Evolutionary conservation across 305 asterid genomes (phyloP).

Genomic region (Fraxinus baroniana): DNA sequence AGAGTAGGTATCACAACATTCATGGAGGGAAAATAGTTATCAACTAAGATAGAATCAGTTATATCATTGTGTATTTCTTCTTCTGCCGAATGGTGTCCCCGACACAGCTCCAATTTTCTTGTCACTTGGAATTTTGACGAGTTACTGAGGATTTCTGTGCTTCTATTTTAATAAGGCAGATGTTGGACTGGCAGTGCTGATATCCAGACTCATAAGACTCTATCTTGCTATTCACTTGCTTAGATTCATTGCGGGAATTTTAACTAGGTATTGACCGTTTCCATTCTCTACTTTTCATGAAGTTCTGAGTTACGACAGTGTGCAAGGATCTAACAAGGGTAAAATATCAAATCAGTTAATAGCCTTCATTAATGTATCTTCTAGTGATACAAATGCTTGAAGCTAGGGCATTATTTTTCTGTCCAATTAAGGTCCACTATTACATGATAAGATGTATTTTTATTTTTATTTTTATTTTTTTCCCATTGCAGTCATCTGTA

Average conservation of each 20-base stretch:
- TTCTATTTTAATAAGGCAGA: not conserved
- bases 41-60: not conserved
- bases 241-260: not conserved
- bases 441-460: not conserved
- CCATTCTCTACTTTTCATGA: not conserved
- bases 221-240: not conserved
- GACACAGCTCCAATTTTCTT: not conserved
- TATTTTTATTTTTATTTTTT: not conserved
- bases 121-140: not conserved
- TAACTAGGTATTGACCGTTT: not conserved
- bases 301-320: not conserved
- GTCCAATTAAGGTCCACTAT: not conserved
- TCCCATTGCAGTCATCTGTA: conserved; percentile 13
- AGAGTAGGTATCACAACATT: not conserved
- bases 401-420: not conserved
- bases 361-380: not conserved
- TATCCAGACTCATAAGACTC: conserved; percentile 3
- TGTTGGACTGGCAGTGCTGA: not conserved
- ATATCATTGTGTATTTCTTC: not conserved
- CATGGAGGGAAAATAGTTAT: not conserved
- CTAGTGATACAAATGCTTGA: not conserved
- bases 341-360: not conserved
- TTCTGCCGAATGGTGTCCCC: not conserved
- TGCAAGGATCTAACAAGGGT: not conserved
- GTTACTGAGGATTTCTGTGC: not conserved